phyloP scores from a whole-genome alignment of 208 protist species.

The Angomonas ambiguus region DNA sequence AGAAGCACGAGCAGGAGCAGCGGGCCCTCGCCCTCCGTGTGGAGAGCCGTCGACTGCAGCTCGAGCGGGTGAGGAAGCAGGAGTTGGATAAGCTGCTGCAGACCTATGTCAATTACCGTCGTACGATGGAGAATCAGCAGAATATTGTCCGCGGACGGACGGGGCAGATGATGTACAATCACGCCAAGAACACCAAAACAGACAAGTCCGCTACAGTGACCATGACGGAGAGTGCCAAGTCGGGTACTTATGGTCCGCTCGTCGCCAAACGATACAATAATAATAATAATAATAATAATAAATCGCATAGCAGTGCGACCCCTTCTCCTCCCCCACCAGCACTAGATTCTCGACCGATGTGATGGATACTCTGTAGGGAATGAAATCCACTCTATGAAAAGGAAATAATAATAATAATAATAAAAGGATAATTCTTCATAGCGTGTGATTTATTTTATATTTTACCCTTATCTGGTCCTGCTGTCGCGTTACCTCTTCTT shows the following conservation, averaged over 20 bases:
- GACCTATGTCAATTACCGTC: constrained; percentile 83
- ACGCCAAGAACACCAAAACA: constrained; percentile 79
- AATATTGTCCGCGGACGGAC: constrained; percentile 88
- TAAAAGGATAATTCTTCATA: too few species aligned
- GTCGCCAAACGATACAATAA: constrained; percentile 54
- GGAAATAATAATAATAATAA: too few species aligned
- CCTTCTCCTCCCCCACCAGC: neutral
- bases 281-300: constrained; percentile 13
- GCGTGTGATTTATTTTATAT: too few species aligned
- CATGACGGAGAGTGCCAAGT: constrained; percentile 64
- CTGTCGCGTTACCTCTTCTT: too few species aligned
- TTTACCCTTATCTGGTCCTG: too few species aligned
- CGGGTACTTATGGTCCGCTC: constrained; percentile 71
- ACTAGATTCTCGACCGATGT: too few species aligned
- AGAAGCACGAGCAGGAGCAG: constrained; percentile 83
- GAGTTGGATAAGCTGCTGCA: constrained; percentile 86
- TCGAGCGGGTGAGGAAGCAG: constrained; percentile 76
- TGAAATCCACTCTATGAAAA: too few species aligned
- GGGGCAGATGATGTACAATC: constrained; percentile 78
- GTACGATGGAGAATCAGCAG: constrained; percentile 80
- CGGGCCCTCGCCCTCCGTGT: constrained; percentile 66
- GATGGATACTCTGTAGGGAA: too few species aligned
- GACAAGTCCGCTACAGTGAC: constrained; percentile 70
- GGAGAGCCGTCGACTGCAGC: constrained; percentile 59
- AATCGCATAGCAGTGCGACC: too few species aligned